Evolutionary conservation across 2,329 filamentous ascomycete species (phyloP).

Genomic region (Botryotinia narcissicola): DNA sequence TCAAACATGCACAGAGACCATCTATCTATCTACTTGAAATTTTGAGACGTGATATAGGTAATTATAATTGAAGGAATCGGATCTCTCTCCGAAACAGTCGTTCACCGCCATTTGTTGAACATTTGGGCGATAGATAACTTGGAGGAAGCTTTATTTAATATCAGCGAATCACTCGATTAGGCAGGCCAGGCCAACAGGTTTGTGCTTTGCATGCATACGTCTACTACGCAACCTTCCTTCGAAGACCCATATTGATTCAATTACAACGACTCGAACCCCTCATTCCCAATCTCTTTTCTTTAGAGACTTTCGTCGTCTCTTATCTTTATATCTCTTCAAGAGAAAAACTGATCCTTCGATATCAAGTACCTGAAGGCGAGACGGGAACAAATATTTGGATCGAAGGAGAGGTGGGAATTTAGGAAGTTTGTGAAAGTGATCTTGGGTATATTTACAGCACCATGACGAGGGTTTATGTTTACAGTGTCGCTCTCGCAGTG

Average conservation of each 20-base stretch:
- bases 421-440: slow-evolving; percentile 10
- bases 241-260: neutral
- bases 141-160: neutral
- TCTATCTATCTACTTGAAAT: neutral
- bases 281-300: neutral
- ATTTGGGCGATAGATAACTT: neutral
- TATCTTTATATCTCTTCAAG: neutral
- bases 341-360: neutral
- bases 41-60: neutral
- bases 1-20: slow-evolving; percentile 1
- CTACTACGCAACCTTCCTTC: neutral
- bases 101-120: neutral
- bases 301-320: neutral
- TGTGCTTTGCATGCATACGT: neutral
- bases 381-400: slow-evolving; percentile 21
- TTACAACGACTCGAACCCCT: neutral
- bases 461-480: slow-evolving; percentile 47
- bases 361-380: neutral
- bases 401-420: slow-evolving; percentile 20
- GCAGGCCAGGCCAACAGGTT: neutral
- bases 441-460: slow-evolving; percentile 10
- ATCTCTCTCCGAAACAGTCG: neutral
- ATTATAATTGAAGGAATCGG: neutral
- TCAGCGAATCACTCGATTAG: slow-evolving; percentile 1
- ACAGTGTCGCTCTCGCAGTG: slow-evolving; percentile 43